These are phyloP conservation scores for Carex myosuroides DNA, from an alignment of 176 grass and related monocot genomes.

Conservation along the genomic window DNA sequence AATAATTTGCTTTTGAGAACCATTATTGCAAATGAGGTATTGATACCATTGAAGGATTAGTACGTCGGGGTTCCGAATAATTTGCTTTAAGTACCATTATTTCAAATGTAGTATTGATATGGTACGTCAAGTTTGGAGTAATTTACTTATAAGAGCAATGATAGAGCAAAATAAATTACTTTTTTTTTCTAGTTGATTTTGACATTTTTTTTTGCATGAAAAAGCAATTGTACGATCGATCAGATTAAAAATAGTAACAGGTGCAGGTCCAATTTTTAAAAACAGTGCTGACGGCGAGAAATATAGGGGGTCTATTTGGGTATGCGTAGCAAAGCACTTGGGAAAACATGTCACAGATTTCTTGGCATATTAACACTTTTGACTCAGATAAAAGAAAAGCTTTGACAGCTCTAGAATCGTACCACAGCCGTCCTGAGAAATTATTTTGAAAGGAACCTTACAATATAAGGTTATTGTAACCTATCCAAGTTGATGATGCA, in stretches of 20 bases:
- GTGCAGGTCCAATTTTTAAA: background rate
- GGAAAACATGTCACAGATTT: background rate
- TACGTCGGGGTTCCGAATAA: background rate
- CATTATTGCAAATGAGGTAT: background rate
- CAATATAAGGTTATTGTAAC: background rate
- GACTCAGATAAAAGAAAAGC: too few species aligned
- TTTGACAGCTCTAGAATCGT: constrained; percentile 14
- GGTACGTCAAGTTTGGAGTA: background rate
- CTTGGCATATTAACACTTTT: background rate
- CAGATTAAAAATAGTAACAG: background rate
- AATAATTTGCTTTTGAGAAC: background rate
- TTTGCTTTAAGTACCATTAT: background rate
- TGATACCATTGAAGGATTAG: background rate
- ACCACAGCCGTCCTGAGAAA: background rate
- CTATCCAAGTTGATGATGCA: background rate
- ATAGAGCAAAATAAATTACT: background rate
- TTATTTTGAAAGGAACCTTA: constrained; percentile 9
- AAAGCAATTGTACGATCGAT: background rate
- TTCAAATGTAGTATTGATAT: background rate
- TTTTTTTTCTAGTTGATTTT: background rate
- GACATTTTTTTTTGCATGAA: background rate
- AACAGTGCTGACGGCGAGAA: background rate
- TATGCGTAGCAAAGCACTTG: background rate
- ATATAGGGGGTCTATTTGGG: background rate
- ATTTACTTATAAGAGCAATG: background rate